Evolutionary conservation across 2,329 filamentous ascomycete genomes (phyloP).

Genomic region (Emydomyces testavorans): DNA sequence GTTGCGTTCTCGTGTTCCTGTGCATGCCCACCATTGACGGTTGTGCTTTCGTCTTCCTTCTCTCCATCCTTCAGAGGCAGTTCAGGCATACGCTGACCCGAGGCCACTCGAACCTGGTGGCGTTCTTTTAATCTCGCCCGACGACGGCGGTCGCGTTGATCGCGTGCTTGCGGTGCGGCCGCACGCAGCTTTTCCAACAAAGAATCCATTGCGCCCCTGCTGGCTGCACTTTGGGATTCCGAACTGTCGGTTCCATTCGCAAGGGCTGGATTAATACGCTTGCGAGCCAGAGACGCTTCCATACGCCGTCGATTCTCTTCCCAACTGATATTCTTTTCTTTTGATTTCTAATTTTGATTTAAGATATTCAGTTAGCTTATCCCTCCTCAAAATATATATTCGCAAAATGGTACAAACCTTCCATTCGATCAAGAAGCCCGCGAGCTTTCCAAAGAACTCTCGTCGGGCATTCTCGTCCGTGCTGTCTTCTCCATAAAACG

Average conservation of each 20-base stretch:
- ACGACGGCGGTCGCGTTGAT: slow-evolving; percentile 77
- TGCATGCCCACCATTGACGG: slow-evolving; percentile 32
- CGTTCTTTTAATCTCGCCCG: slow-evolving; percentile 80
- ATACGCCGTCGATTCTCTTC: slow-evolving; percentile 78
- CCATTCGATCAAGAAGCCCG: slow-evolving; percentile 82
- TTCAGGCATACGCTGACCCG: slow-evolving; percentile 79
- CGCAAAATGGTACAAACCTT: slow-evolving; percentile 45
- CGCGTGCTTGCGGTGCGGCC: slow-evolving; percentile 77
- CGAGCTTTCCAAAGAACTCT: slow-evolving; percentile 92
- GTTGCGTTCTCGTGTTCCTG: slow-evolving; percentile 24
- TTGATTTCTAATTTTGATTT: slow-evolving; percentile 55
- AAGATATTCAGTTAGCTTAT: not conserved
- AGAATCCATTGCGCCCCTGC: slow-evolving; percentile 88
- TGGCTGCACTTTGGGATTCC: slow-evolving; percentile 53
- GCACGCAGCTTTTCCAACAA: slow-evolving; percentile 88
- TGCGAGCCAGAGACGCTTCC: slow-evolving; percentile 85
- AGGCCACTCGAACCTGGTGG: slow-evolving; percentile 80
- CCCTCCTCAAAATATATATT: not conserved
- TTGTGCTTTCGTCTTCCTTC: slow-evolving; percentile 30
- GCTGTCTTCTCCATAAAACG: slow-evolving; percentile 90
- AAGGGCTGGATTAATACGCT: slow-evolving; percentile 53
- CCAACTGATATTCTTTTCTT: slow-evolving; percentile 74
- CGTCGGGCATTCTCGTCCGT: slow-evolving; percentile 82
- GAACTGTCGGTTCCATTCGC: slow-evolving; percentile 44
- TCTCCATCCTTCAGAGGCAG: slow-evolving; percentile 35